Conservation (phyloP, 768 basidiomycete genomes). For the Leccinum subgranulosum region DNA sequence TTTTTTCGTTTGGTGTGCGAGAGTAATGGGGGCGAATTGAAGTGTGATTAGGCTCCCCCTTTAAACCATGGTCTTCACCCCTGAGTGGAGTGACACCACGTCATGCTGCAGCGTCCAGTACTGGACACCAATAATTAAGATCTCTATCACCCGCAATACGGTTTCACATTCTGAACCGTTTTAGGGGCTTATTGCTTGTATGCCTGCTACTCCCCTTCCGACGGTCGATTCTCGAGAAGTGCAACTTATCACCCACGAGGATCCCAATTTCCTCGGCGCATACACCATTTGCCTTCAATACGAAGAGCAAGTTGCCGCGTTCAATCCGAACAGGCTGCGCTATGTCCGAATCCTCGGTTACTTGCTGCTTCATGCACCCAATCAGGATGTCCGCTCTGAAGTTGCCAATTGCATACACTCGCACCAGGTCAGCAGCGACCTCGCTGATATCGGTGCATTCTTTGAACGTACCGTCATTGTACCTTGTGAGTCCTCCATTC, state of each 20-base stretch:
- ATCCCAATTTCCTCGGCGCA: not conserved
- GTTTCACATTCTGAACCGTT: no score
- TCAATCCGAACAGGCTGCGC: not conserved
- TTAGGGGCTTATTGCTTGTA: no score
- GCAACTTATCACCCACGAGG: not conserved
- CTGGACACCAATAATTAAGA: no score
- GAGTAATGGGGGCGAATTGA: not conserved
- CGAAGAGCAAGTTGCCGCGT: not conserved
- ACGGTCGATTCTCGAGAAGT: not conserved
- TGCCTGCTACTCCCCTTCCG: not conserved
- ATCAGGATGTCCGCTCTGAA: not conserved
- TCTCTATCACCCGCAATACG: no score
- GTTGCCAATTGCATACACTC: slow-evolving; percentile 3
- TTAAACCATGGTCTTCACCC: not conserved
- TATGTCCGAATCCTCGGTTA: slow-evolving; percentile 4
- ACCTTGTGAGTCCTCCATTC: slow-evolving; percentile 1
- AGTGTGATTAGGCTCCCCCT: not conserved
- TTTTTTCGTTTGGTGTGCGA: slow-evolving; percentile 1
- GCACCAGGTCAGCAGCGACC: not conserved
- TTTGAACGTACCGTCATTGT: slow-evolving; percentile 5
- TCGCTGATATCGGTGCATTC: not conserved
- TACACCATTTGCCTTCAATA: not conserved
- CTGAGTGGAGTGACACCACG: not conserved
- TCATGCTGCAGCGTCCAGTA: no score
- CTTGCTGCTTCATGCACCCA: slow-evolving; percentile 3